These are phyloP conservation scores for Alternaria brassicicola DNA, from an alignment of 2,329 filamentous ascomycete genomes.

Conservation along the genomic window DNA sequence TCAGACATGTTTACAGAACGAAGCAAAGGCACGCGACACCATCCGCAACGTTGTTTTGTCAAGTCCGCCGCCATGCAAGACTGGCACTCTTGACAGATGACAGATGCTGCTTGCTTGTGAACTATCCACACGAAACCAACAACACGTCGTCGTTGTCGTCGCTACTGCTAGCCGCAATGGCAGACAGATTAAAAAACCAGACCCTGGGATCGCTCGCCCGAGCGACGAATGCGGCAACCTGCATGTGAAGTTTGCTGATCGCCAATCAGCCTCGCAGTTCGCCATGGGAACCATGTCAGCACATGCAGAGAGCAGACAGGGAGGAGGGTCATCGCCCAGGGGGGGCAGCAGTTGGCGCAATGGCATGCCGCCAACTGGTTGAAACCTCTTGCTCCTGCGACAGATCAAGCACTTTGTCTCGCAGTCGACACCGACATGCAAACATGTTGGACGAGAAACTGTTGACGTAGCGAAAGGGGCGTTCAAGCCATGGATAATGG, in stretches of 20 bases:
- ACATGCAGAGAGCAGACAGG: conserved; percentile 14
- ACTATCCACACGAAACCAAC: neutral
- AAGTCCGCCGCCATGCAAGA: neutral
- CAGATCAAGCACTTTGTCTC: conserved; percentile 1
- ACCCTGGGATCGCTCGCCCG: conserved; percentile 6
- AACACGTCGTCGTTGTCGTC: conserved; percentile 1
- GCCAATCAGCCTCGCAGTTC: conserved; percentile 10
- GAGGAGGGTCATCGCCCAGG: neutral
- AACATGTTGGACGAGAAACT: conserved; percentile 8
- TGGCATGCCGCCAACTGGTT: conserved; percentile 9
- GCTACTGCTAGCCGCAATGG: conserved; percentile 4
- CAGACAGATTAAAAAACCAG: neutral
- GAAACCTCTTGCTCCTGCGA: conserved; percentile 16
- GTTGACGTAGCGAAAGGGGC: conserved; percentile 24
- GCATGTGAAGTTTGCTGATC: conserved; percentile 17
- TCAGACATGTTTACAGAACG: conserved; percentile 31
- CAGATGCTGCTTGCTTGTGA: neutral
- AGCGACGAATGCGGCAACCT: conserved; percentile 14
- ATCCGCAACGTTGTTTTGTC: neutral
- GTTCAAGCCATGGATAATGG: conserved; percentile 9
- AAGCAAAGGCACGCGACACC: conserved; percentile 16
- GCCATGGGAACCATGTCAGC: conserved; percentile 17
- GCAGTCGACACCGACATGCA: neutral
- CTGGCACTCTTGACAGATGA: neutral
- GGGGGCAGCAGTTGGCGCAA: neutral